Percentiles rank a stretch among this genome's conserved stretches.
Evolutionary conservation across 768 basidiomycete genomes (phyloP).

Genomic region (Lentinula edodes): DNA sequence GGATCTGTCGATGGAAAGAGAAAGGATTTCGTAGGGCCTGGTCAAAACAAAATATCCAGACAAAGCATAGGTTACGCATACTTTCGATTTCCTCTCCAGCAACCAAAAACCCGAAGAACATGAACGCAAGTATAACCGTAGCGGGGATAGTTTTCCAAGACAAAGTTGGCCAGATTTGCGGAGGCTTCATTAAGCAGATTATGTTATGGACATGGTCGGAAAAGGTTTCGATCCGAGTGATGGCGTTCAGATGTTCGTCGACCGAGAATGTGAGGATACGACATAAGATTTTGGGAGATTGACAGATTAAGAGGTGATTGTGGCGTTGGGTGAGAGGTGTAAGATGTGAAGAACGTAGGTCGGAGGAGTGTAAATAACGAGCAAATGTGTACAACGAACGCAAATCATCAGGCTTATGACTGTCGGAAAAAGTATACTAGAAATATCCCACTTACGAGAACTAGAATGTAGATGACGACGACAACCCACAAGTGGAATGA

Average conservation of each 20-base stretch:
- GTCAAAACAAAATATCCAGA: background rate
- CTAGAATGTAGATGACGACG: slow-evolving; percentile 53
- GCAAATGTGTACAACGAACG: background rate
- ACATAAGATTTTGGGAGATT: background rate
- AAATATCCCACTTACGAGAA: slow-evolving; percentile 37
- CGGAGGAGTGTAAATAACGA: background rate
- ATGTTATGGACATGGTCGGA: background rate
- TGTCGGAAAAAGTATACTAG: background rate
- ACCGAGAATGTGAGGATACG: background rate
- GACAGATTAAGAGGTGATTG: slow-evolving; percentile 28
- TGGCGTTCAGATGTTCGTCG: background rate
- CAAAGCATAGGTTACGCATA: slow-evolving; percentile 23
- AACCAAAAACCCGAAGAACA: slow-evolving; percentile 71
- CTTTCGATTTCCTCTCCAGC: slow-evolving; percentile 76
- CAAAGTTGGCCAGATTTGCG: slow-evolving; percentile 32
- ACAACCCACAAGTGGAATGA: slow-evolving; percentile 66
- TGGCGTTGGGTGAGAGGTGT: background rate
- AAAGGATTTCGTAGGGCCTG: background rate
- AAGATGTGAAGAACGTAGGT: background rate
- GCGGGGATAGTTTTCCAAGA: slow-evolving; percentile 38
- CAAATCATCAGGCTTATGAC: background rate
- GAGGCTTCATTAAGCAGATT: slow-evolving; percentile 22
- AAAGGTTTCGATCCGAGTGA: background rate
- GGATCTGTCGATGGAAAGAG: slow-evolving; percentile 28
- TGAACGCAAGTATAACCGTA: slow-evolving; percentile 37